A percentile compares a stretch with the other conserved stretches of the same genome.
phyloP scores from a whole-genome alignment of 331 rosid genomes.

The Stylosanthes scabra region DNA sequence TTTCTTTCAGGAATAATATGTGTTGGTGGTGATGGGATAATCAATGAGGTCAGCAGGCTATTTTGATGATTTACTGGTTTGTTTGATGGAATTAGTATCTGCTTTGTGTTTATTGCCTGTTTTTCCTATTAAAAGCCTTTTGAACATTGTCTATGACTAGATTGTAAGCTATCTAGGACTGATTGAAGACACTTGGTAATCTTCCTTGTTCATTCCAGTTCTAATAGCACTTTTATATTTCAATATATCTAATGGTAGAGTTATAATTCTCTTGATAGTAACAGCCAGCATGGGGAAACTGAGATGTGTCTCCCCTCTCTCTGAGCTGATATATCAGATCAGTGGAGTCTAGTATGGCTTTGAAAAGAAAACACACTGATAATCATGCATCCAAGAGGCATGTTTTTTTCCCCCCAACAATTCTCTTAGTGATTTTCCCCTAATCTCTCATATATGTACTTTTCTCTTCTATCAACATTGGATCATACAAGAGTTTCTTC shows the following conservation, averaged over 20 bases:
- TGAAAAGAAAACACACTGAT: constrained; percentile 19
- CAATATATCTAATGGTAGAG: neutral
- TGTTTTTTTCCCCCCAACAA: constrained; percentile 6
- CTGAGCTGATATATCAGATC: constrained; percentile 12
- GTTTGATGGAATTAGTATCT: constrained; percentile 1
- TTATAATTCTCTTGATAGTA: constrained; percentile 5
- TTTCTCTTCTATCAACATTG: constrained; percentile 1
- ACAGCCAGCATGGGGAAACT: neutral
- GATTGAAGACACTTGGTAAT: constrained; percentile 6
- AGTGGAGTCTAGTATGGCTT: constrained; percentile 3
- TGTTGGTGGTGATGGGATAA: constrained; percentile 99
- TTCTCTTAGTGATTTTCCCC: constrained; percentile 5
- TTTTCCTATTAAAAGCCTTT: constrained; percentile 24
- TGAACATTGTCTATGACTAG: neutral
- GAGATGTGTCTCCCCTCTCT: neutral
- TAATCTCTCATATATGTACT: neutral
- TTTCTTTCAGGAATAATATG: constrained; percentile 89
- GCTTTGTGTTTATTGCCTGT: constrained; percentile 9
- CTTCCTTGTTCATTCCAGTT: constrained; percentile 21
- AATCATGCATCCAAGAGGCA: constrained; percentile 13
- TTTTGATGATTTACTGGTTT: constrained; percentile 24
- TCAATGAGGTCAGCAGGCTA: constrained; percentile 86
- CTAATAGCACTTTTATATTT: neutral
- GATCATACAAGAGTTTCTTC: constrained; percentile 1
- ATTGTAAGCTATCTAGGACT: constrained; percentile 13